phyloP scores from a whole-genome alignment of 441 rosid species.

The Gossypium trilobum region DNA sequence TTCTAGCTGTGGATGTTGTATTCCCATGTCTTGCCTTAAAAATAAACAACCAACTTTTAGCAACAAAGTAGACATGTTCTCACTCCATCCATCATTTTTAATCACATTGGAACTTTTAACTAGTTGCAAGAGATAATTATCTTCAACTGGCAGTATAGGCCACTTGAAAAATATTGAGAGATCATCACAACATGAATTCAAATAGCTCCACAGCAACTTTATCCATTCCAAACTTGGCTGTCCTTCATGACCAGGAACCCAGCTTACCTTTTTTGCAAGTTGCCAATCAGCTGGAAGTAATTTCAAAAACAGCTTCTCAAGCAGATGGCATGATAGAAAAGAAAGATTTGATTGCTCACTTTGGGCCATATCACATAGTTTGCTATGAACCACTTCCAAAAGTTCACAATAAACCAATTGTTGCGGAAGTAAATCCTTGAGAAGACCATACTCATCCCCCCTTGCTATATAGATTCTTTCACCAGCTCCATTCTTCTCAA shows the following conservation, averaged over 20 bases:
- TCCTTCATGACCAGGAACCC: constrained; percentile 74
- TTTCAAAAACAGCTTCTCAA: constrained; percentile 79
- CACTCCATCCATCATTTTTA: constrained; percentile 88
- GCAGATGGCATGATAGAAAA: constrained; percentile 72
- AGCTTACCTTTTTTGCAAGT: constrained; percentile 56
- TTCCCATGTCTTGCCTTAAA: constrained; percentile 55
- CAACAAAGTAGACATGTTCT: constrained; percentile 86
- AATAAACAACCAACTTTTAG: constrained; percentile 80
- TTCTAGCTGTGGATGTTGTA: constrained; percentile 79
- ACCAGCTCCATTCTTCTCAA: constrained; percentile 65
- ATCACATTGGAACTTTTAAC: constrained; percentile 70
- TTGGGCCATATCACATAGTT: constrained; percentile 69
- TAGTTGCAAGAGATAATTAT: constrained; percentile 56
- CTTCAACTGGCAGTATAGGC: constrained; percentile 94
- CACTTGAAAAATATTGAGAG: constrained; percentile 82
- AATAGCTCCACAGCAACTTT: constrained; percentile 69
- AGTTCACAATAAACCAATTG: constrained; percentile 67
- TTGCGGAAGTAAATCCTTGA: constrained; percentile 73
- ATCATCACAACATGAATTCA: constrained; percentile 72
- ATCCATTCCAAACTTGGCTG: constrained; percentile 91
- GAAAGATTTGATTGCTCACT: constrained; percentile 63
- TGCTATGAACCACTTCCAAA: constrained; percentile 54
- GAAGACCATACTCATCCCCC: constrained; percentile 68
- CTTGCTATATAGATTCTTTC: constrained; percentile 76
- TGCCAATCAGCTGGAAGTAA: constrained; percentile 93